A percentile compares a stretch with the other conserved stretches of the same genome.
Conservation (phyloP, 805 yeast genomes). For the Scheffersomyces amazonensis region DNA sequence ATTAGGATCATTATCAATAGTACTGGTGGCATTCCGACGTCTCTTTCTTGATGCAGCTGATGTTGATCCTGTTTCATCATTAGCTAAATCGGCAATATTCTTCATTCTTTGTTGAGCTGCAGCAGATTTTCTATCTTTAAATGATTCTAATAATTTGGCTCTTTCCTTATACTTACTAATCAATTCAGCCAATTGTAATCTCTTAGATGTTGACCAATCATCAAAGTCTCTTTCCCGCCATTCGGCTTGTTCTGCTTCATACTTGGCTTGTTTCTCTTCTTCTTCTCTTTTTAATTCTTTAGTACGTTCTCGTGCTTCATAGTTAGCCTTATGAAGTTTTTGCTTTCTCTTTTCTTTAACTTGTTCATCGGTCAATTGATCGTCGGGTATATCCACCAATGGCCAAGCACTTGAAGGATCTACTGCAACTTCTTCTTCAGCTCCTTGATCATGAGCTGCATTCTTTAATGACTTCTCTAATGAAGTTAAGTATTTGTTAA, state of each 20-base stretch:
- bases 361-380: conserved; percentile 73
- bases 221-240: conserved; percentile 75
- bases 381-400: conserved; percentile 80
- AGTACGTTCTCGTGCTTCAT: conserved; percentile 83
- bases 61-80: conserved; percentile 54
- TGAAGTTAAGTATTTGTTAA: conserved; percentile 60
- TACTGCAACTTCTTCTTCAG: conserved; percentile 26
- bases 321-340: conserved; percentile 75
- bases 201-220: conserved; percentile 77
- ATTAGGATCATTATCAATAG: conserved; percentile 85
- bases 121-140: conserved; percentile 83
- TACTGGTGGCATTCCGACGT: conserved; percentile 47
- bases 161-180: conserved; percentile 66
- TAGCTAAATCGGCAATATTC: conserved; percentile 80
- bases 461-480: conserved; percentile 68
- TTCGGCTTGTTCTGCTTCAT: conserved; percentile 61
- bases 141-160: conserved; percentile 66
- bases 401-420: conserved; percentile 64
- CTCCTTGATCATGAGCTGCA: conserved; percentile 54
- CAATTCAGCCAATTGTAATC: conserved; percentile 57
- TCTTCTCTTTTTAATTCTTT: conserved; percentile 74
- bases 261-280: conserved; percentile 55
- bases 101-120: conserved; percentile 95
- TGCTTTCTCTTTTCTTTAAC: conserved; percentile 86
- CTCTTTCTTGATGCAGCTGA: conserved; percentile 48